Base-by-base conservation (phyloP, 352 stramenopile species). In the Pelagophyceae sp. region DNA sequence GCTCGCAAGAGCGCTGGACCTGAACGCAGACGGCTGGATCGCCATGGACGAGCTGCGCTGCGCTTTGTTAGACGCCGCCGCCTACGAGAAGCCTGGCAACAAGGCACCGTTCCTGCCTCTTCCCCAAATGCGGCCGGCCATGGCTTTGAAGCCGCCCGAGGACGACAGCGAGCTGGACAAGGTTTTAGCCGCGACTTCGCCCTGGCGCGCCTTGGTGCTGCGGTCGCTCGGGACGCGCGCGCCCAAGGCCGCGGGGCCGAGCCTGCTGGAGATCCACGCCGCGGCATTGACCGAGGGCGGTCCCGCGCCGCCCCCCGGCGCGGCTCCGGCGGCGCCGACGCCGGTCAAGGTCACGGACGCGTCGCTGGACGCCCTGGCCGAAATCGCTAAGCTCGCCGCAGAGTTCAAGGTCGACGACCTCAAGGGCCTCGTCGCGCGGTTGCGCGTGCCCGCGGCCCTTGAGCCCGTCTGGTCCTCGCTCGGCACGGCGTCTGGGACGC, bases 21-120 rank as follows among this genome's bases (percentile, higher is more conserved):
- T 93, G 75, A 87, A 95, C 76, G 84, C 80, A 32, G 91, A 96
- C 82, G 90, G 91, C 71, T 90, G 88, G 67, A 90, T 96, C 63
- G 93, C 89, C 78, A 87, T 95, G 61, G 89, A 94, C n/a, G 90
- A 95, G 81, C 96, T 96, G 85, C 31, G 64, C 32, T 20, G 15
- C 20, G 64, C 15, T 27, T 32, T 72, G 11, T 19, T 20, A 6
- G 64, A 72, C n/a, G 64, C 64, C 32, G 35, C 23, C 23, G 58
- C 58, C 31, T 72, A 27, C 31, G 32, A 72, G 64, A 50, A 3
- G 3, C 31, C 29, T 11, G 20, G 3, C 11, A 72, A 67, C 27
- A 50, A 72, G 31, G 31, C 64, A 3, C 64, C 64, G 6, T 72
- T 72, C 35, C 64, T 72, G 15, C 35, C 64, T 5, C 20, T 72